A percentile compares a stretch with the other conserved stretches of the same genome.
Evolutionary conservation across 2,329 filamentous ascomycete genomes (phyloP).

Genomic region (Paraphoma chrysanthemicola): DNA sequence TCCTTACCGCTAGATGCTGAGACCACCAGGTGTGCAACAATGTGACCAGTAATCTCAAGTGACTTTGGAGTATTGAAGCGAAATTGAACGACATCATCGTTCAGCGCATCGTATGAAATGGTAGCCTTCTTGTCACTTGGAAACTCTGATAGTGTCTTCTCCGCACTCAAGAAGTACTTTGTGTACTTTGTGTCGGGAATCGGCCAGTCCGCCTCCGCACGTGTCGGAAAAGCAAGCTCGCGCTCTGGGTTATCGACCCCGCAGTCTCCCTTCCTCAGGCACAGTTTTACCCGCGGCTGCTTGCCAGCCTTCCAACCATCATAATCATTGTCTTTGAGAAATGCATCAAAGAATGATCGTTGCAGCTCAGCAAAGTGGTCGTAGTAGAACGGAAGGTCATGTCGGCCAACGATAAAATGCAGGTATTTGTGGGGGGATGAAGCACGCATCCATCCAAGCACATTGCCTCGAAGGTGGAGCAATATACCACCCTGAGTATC

Average conservation of each 20-base stretch:
- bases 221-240: constrained; percentile 52
- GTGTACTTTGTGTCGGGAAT: constrained; percentile 67
- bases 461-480: constrained; percentile 72
- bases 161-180: constrained; percentile 58
- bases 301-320: constrained; percentile 56
- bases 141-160: no score
- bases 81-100: constrained; percentile 9
- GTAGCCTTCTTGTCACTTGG: not conserved
- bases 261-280: not conserved
- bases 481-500: constrained; percentile 74
- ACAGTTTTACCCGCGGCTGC: not conserved
- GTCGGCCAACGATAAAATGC: constrained; percentile 72
- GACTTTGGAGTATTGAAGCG: constrained; percentile 44
- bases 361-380: not conserved
- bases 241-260: not conserved
- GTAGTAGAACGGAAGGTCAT: constrained; percentile 68
- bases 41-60: constrained; percentile 71
- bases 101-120: not conserved
- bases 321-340: constrained; percentile 55
- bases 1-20: constrained; percentile 53
- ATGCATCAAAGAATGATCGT: not conserved
- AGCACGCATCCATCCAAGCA: constrained; percentile 69
- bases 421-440: constrained; percentile 73
- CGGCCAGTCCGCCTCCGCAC: constrained; percentile 67
- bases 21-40: constrained; percentile 66